phyloP scores from a whole-genome alignment of 2,329 filamentous ascomycete genomes.

The Colletotrichum lini region DNA sequence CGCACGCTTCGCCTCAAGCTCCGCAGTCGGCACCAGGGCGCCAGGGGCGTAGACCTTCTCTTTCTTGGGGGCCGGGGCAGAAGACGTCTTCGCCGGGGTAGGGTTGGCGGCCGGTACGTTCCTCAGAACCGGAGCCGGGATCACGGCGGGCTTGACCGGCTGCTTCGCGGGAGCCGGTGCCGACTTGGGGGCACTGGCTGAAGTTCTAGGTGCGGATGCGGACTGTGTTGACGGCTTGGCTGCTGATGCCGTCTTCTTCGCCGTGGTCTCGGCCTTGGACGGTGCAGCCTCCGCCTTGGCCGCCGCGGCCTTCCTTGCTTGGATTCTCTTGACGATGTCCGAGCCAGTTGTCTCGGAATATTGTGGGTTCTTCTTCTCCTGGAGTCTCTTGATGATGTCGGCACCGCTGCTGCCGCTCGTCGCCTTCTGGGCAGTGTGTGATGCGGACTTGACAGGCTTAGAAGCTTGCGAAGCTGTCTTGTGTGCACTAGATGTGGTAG shows the following conservation, averaged over 20 bases:
- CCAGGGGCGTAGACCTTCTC: constrained; percentile 16
- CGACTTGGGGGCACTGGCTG: constrained; percentile 8
- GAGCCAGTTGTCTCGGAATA: constrained; percentile 9
- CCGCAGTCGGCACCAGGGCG: constrained; percentile 5
- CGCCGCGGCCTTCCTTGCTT: constrained; percentile 18
- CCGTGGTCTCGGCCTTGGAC: background rate
- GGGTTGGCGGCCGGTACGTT: constrained; percentile 4
- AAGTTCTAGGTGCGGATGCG: background rate
- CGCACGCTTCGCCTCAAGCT: constrained; percentile 15
- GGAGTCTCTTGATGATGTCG: constrained; percentile 16
- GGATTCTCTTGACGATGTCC: constrained; percentile 33
- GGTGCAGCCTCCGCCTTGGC: constrained; percentile 6
- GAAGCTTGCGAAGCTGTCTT: background rate
- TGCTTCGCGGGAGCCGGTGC: background rate
- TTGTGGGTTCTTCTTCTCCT: constrained; percentile 25
- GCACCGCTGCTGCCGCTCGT: background rate
- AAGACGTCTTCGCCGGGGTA: background rate
- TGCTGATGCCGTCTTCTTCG: background rate
- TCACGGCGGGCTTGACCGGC: background rate
- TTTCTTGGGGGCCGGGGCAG: background rate
- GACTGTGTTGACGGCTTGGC: background rate
- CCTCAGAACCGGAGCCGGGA: constrained; percentile 6
- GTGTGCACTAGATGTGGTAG: background rate
- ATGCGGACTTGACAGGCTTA: constrained; percentile 4
- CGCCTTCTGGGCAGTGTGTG: background rate